These are phyloP conservation scores for Pseudogymnoascus sp. DNA, from an alignment of 2,329 filamentous ascomycete genomes.

Conservation along the genomic window DNA sequence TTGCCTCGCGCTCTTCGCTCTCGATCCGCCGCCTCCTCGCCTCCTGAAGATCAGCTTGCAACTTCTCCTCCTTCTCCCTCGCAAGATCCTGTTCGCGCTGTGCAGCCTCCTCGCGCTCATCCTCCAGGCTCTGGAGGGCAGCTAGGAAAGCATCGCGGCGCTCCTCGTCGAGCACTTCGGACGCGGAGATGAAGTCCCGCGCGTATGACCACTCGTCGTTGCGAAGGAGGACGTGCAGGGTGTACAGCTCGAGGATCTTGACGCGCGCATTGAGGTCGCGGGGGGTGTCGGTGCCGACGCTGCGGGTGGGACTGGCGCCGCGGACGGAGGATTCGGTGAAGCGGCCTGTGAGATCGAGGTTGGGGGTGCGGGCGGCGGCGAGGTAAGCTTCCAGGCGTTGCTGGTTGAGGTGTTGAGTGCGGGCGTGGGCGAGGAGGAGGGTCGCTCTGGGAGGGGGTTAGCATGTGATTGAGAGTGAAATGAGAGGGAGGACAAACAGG, in stretches of 20 bases:
- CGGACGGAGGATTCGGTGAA: constrained; percentile 42
- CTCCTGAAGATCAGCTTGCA: constrained; percentile 49
- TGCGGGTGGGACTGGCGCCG: constrained; percentile 49
- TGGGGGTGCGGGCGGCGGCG: constrained; percentile 63
- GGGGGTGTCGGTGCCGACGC: constrained; percentile 65
- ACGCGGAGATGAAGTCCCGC: constrained; percentile 78
- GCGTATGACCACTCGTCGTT: constrained; percentile 97
- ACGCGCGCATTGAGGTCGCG: constrained; percentile 76
- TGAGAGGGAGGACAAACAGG: constrained; percentile 45
- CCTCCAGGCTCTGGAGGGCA: constrained; percentile 72
- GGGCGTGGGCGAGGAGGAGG: constrained; percentile 81
- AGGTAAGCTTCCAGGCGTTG: constrained; percentile 82
- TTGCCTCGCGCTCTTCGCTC: constrained; percentile 42
- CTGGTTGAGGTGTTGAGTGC: constrained; percentile 76
- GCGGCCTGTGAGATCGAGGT: constrained; percentile 61
- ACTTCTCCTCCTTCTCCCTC: constrained; percentile 46
- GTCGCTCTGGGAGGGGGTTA: constrained; percentile 56
- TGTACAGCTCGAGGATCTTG: constrained; percentile 92
- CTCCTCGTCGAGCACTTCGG: constrained; percentile 84
- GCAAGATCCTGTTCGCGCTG: constrained; percentile 52
- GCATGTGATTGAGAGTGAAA: constrained; percentile 13
- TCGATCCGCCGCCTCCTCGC: constrained; percentile 45
- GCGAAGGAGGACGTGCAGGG: constrained; percentile 83
- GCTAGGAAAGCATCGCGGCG: constrained; percentile 80
- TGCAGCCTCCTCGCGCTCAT: constrained; percentile 69